phyloP scores from a whole-genome alignment of 2,329 filamentous ascomycete genomes.

The Pseudogymnoascus sp. region DNA sequence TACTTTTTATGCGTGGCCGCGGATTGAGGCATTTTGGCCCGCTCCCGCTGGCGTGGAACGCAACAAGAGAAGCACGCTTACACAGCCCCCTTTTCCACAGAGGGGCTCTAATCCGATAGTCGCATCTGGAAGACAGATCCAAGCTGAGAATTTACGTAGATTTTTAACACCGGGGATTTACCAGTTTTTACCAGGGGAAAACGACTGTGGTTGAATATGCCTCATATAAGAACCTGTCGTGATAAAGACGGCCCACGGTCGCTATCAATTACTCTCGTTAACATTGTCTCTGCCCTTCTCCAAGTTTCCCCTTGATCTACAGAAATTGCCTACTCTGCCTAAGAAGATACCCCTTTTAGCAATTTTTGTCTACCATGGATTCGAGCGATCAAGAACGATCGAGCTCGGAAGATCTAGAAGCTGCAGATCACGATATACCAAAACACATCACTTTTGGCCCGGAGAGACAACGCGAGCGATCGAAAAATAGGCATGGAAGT shows the following conservation, averaged over 20 bases:
- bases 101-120: background rate
- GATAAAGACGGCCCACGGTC: background rate
- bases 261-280: background rate
- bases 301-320: background rate
- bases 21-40: constrained; percentile 2
- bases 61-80: background rate
- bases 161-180: background rate
- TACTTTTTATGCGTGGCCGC: background rate
- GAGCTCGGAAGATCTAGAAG: constrained; percentile 6
- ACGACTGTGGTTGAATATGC: background rate
- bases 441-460: constrained; percentile 8
- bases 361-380: background rate
- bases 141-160: background rate
- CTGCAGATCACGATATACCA: background rate
- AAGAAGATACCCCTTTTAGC: background rate
- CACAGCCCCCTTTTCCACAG: background rate
- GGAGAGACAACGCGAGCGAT: background rate
- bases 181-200: background rate
- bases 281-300: too few species aligned
- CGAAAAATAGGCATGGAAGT: background rate
- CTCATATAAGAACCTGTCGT: background rate
- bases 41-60: background rate
- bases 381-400: background rate
- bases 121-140: background rate
- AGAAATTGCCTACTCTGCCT: background rate